phyloP scores from a whole-genome alignment of 2,329 filamentous ascomycete species.

The Truncatella angustata region DNA sequence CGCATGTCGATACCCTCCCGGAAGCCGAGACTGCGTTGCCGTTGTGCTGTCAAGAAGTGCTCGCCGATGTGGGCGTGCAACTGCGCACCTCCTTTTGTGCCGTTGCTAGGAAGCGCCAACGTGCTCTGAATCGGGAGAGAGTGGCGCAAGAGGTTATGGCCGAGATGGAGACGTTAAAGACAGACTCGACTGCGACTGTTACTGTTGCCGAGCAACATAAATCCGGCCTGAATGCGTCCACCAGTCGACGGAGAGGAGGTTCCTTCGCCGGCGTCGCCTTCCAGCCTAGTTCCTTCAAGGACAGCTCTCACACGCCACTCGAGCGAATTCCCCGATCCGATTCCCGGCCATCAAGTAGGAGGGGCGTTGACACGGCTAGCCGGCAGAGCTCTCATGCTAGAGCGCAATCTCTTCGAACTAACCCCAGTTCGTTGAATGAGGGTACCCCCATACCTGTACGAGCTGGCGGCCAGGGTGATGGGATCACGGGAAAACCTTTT shows the following conservation, averaged over 20 bases:
- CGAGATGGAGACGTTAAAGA: conserved; percentile 25
- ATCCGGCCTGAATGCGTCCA: conserved; percentile 16
- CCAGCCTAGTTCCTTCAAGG: conserved; percentile 9
- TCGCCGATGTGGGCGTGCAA: conserved; percentile 44
- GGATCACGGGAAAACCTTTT: conserved; percentile 55
- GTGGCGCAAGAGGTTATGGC: conserved; percentile 46
- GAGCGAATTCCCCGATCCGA: conserved; percentile 11
- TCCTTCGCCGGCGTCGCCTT: conserved; percentile 11
- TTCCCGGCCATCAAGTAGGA: conserved; percentile 13
- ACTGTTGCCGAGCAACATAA: conserved; percentile 16
- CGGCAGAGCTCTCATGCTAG: conserved; percentile 15
- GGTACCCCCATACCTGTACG: conserved; percentile 18
- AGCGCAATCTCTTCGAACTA: conserved; percentile 16
- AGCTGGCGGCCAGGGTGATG: conserved; percentile 39
- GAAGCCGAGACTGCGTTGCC: conserved; percentile 27
- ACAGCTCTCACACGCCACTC: neutral
- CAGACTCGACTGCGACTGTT: conserved; percentile 18
- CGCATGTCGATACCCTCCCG: conserved; percentile 26
- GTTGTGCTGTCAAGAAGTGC: conserved; percentile 49
- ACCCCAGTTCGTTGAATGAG: conserved; percentile 13
- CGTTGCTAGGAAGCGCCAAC: conserved; percentile 39
- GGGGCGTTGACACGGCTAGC: conserved; percentile 1
- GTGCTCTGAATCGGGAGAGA: conserved; percentile 39
- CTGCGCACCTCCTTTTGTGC: conserved; percentile 50
- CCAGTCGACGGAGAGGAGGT: conserved; percentile 15